Evolutionary conservation across 2,329 filamentous ascomycete species (phyloP).

Genomic region (Paracorniculantispora psalliotae): DNA sequence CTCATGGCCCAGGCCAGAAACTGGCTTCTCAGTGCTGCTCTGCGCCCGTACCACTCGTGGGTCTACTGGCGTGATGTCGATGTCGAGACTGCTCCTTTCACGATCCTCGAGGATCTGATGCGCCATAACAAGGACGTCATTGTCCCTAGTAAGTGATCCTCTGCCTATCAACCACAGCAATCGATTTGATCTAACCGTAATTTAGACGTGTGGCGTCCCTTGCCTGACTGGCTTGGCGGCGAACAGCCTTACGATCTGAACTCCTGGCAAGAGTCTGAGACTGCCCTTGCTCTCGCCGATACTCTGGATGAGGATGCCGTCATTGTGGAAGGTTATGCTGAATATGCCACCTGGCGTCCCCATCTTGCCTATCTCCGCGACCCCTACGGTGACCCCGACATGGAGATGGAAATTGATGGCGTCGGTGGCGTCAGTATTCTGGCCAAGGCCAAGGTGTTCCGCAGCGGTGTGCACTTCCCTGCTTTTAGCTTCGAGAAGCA

Average conservation of each 20-base stretch:
- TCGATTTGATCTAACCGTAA: slow-evolving; percentile 21
- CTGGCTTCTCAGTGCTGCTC: slow-evolving; percentile 88
- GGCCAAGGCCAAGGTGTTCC: slow-evolving; percentile 92
- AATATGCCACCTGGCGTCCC: slow-evolving; percentile 97
- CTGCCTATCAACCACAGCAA: background rate
- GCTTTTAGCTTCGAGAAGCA: slow-evolving; percentile 99
- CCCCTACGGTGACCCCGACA: slow-evolving; percentile 94
- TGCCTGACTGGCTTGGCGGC: slow-evolving; percentile 96
- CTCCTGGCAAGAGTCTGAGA: slow-evolving; percentile 99
- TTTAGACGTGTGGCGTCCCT: slow-evolving; percentile 94
- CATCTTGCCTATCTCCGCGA: slow-evolving; percentile 95
- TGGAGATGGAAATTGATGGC: slow-evolving; percentile 99
- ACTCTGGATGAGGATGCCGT: slow-evolving; percentile 96
- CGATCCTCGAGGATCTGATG: slow-evolving; percentile 96
- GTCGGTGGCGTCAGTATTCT: slow-evolving; percentile 96
- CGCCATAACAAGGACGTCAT: slow-evolving; percentile 98
- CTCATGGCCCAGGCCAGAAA: slow-evolving; percentile 97
- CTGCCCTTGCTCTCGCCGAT: slow-evolving; percentile 85
- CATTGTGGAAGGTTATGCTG: slow-evolving; percentile 97
- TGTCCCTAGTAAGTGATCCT: slow-evolving; percentile 75
- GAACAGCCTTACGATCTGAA: slow-evolving; percentile 98
- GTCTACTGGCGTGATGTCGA: slow-evolving; percentile 99
- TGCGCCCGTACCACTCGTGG: slow-evolving; percentile 95
- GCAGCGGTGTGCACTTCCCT: slow-evolving; percentile 92
- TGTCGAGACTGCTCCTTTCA: slow-evolving; percentile 94